These are phyloP conservation scores for Mychonastes homosphaera DNA, from an alignment of 139 green algal species.

Conservation along the genomic window DNA sequence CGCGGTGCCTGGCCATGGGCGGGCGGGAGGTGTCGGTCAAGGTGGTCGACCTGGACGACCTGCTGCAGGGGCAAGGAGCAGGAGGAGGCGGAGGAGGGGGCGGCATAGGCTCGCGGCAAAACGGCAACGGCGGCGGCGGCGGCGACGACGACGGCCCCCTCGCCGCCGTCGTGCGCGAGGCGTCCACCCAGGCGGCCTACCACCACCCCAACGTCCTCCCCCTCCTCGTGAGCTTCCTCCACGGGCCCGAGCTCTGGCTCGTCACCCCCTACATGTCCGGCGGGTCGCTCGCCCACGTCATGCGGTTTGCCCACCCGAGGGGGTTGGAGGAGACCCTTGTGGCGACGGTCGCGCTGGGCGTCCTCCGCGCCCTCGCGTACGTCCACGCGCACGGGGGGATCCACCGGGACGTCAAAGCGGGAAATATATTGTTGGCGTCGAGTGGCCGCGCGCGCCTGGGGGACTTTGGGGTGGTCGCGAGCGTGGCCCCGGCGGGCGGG, in stretches of 20 bases:
- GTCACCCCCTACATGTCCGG: conserved; percentile 78
- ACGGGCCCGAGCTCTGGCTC: conserved; percentile 86
- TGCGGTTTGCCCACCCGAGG: conserved; percentile 76
- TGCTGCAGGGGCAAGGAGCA: too few relatives aligned
- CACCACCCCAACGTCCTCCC: conserved; percentile 92
- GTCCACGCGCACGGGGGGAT: conserved; percentile 90
- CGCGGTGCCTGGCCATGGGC: too few relatives aligned
- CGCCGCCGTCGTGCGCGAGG: conserved; percentile 87
- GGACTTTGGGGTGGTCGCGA: conserved; percentile 95
- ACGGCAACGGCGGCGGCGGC: background rate
- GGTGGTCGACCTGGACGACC: too few relatives aligned
- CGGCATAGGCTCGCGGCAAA: too few relatives aligned
- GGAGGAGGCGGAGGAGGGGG: too few relatives aligned
- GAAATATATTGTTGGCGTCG: conserved; percentile 93
- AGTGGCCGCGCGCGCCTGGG: conserved; percentile 81
- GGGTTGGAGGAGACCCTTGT: conserved; percentile 87
- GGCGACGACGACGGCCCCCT: conserved; percentile 50
- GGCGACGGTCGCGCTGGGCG: conserved; percentile 84
- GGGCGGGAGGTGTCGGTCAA: too few relatives aligned
- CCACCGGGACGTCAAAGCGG: conserved; percentile 95
- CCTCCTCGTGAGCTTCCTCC: conserved; percentile 85
- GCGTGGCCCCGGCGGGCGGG: too few relatives aligned
- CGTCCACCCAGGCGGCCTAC: conserved; percentile 86
- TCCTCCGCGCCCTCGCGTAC: conserved; percentile 91
- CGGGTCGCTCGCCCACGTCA: conserved; percentile 74